Conservation (phyloP, 2,329 filamentous ascomycete genomes). For the Clonostachys rhizophaga region DNA sequence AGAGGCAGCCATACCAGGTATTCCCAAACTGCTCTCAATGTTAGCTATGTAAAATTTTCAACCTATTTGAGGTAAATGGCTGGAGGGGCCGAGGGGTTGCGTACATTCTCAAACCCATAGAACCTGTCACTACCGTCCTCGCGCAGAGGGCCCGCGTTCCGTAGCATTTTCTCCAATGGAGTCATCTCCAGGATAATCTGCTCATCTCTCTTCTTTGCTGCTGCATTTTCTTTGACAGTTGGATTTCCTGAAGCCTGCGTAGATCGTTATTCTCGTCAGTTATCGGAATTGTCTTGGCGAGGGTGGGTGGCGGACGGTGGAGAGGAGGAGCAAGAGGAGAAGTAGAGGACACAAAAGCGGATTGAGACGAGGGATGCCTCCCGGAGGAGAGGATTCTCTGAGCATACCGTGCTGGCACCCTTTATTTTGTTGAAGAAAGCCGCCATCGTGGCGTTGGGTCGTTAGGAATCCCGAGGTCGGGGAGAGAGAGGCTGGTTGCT, state of each 20-base stretch:
- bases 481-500: conserved; percentile 2
- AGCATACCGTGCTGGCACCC: conserved; percentile 47
- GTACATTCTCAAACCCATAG: conserved; percentile 96
- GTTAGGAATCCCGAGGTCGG: conserved; percentile 9
- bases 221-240: conserved; percentile 37
- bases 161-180: conserved; percentile 69
- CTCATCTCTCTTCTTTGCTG: conserved; percentile 51
- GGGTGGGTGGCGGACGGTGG: background rate
- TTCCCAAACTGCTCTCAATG: conserved; percentile 74
- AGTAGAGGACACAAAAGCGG: background rate
- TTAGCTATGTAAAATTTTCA: conserved; percentile 22
- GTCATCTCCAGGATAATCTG: conserved; percentile 54
- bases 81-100: conserved; percentile 25
- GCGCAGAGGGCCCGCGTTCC: conserved; percentile 74
- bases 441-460: conserved; percentile 36
- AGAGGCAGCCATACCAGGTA: conserved; percentile 67
- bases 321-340: background rate
- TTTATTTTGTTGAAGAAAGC: conserved; percentile 58
- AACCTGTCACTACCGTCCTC: conserved; percentile 95
- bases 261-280: conserved; percentile 17
- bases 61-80: background rate
- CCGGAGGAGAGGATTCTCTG: background rate
- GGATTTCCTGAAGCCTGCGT: conserved; percentile 36
- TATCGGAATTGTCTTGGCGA: conserved; percentile 16
- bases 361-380: too few species aligned